These are phyloP conservation scores for Quercus lobata DNA, from an alignment of 331 rosid species.

Conservation along the genomic window DNA sequence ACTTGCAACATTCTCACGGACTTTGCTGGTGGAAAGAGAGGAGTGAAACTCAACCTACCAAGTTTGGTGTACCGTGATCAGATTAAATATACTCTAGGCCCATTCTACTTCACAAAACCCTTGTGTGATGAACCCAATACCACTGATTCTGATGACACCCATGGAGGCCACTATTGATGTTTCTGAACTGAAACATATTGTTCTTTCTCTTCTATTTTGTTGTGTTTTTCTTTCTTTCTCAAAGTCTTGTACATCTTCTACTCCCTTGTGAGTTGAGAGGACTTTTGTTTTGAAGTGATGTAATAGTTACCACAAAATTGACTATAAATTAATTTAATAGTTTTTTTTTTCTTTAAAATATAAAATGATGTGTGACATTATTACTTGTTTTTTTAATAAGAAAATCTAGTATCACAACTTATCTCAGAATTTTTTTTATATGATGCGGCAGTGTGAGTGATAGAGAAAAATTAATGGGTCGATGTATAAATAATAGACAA, in stretches of 20 bases:
- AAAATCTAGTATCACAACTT: too few species aligned
- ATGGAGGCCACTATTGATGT: constrained; percentile 24
- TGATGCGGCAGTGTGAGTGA: fast-evolving
- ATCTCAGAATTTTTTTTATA: too few species aligned
- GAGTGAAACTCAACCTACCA: constrained; percentile 46
- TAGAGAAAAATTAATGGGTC: too few species aligned
- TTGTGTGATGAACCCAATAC: constrained; percentile 63
- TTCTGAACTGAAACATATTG: background rate
- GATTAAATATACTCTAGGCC: constrained; percentile 35
- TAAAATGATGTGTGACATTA: too few species aligned
- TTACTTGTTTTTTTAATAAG: too few species aligned
- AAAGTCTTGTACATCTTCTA: background rate
- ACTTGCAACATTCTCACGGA: constrained; percentile 67
- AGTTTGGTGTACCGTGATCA: constrained; percentile 42
- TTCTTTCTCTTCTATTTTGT: background rate
- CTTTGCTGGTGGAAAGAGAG: constrained; percentile 56
- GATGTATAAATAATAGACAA: too few species aligned
- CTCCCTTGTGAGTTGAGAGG: too few species aligned
- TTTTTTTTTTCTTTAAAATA: too few species aligned
- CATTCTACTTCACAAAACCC: constrained; percentile 70
- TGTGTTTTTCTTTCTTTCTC: background rate
- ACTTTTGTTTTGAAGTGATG: too few species aligned
- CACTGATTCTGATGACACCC: background rate
- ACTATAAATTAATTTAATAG: too few species aligned
- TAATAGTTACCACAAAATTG: too few species aligned